Percentiles rank a stretch among this genome's conserved stretches.
These are phyloP conservation scores for Scenedesmus sp. DNA, from an alignment of 163 green algal species.

Conservation along the genomic window DNA sequence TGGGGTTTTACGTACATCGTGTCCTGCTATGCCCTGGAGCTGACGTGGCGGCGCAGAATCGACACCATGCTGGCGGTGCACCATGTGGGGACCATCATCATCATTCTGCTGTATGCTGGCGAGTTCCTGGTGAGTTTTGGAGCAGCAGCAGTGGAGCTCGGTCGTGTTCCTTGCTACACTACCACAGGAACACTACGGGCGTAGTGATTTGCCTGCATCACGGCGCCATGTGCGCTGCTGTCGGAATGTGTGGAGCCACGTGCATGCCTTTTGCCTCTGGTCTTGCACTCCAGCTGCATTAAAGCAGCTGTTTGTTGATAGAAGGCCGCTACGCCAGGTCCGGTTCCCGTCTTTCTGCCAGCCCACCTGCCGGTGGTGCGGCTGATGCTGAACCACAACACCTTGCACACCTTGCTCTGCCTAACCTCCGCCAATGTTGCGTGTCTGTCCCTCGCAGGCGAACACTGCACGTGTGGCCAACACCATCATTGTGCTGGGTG, in stretches of 20 bases:
- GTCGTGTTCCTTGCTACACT: neutral
- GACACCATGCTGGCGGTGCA: constrained; percentile 47
- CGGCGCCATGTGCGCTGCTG: too few relatives aligned
- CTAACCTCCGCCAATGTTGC: neutral
- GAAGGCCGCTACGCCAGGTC: too few relatives aligned
- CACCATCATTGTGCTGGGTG: constrained; percentile 32
- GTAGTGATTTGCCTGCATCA: too few relatives aligned
- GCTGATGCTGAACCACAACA: too few relatives aligned
- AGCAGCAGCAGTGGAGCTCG: neutral
- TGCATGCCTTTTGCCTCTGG: too few relatives aligned
- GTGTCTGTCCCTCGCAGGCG: neutral
- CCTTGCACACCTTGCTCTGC: neutral
- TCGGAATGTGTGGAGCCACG: too few relatives aligned
- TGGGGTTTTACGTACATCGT: constrained; percentile 36
- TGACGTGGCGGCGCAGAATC: constrained; percentile 39
- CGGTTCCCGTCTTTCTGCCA: too few relatives aligned
- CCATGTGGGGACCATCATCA: constrained; percentile 36
- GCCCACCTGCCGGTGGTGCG: too few relatives aligned
- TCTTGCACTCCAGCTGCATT: too few relatives aligned
- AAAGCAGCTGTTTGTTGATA: neutral
- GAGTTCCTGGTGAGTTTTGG: neutral
- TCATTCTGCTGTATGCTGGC: constrained; percentile 36
- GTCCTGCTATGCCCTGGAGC: constrained; percentile 42
- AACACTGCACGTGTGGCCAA: constrained; percentile 30
- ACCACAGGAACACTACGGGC: neutral